Conservation (phyloP, 106 monocot species). For the Narthecium ossifragum region DNA sequence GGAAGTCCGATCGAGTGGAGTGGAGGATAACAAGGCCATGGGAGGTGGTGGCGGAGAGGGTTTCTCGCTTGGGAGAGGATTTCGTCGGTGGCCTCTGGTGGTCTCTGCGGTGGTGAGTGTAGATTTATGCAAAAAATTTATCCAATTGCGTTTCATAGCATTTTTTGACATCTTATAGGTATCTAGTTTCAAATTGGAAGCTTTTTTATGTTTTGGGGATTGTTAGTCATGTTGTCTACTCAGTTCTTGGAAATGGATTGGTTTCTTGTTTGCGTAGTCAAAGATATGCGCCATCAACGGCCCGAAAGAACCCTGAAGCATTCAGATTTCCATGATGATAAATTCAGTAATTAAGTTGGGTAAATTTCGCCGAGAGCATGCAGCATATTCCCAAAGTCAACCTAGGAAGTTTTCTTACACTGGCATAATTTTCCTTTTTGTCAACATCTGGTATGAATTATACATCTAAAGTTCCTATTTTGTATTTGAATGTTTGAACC, state of each 20-base stretch:
- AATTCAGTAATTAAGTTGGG: not conserved
- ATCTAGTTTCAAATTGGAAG: not conserved
- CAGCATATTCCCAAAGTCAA: too few relatives aligned
- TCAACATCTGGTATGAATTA: too few relatives aligned
- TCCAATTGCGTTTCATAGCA: not conserved
- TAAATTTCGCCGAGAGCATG: not conserved
- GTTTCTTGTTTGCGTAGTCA: too few relatives aligned
- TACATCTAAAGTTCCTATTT: too few relatives aligned
- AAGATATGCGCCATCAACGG: too few relatives aligned
- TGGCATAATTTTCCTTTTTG: too few relatives aligned
- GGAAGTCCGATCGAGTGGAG: not conserved
- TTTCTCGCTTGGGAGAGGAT: not conserved
- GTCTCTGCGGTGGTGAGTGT: slow-evolving; percentile 20
- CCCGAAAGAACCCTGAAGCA: too few relatives aligned
- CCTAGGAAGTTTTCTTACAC: too few relatives aligned
- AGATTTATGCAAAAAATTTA: not conserved
- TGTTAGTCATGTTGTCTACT: not conserved
- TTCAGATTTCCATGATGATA: not conserved
- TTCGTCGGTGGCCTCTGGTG: slow-evolving; percentile 20
- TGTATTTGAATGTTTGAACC: too few relatives aligned
- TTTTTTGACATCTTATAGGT: too few relatives aligned
- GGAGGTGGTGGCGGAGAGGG: not conserved
- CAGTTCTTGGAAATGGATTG: not conserved
- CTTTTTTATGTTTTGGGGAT: not conserved
- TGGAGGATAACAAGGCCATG: slow-evolving; percentile 2